Base-by-base conservation (phyloP, 768 basidiomycete genomes). In the Chalciporus piperatus region DNA sequence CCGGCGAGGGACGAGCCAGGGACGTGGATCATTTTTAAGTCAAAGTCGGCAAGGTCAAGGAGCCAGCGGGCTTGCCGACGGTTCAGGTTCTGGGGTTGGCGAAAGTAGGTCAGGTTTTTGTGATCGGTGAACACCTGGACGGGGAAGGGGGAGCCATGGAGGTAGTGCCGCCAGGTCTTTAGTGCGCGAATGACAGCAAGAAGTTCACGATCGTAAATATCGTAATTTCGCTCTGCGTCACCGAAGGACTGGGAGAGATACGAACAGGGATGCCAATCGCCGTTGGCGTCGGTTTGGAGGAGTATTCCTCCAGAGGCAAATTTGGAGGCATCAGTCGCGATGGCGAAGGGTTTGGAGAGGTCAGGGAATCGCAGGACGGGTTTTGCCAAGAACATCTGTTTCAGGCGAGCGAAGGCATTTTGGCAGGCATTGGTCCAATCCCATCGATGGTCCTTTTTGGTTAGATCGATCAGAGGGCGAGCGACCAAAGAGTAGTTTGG, bases 171-270 rank as follows among this genome's bases (percentile, higher is more conserved):
- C 68, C 50, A 54, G 0, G 16, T 23, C 20, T 45, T 41, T 3
- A 55, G 22, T 11, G 51, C 51, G 0, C 27, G n/a, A 6, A 55
- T 33, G 16, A 55, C 37, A 0, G 30, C 17, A 0, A 45, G 27
- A 0, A 55, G 25, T 53, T 55, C 54, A 13, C 38, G 1, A 56
- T 83, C 73, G 51, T 79, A 69, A n/a, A 76, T 71, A 12, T 76
- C 65, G 56, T 81, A 81, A 57, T 80, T 81, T 7, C 62, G 39
- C 55, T 82, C 73, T 0, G 72, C 61, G 2, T 59, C 17, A 2
- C 41, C 42, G 8, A 47, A 47, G 1, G 47, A n/a, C 10, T 49
- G 2, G 2, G 40, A 41, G 10, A n/a, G 20, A 19, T 30, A 30
- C 1, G 28, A 30, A 11, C 28, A 30, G 11, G 28, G 28, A 5